phyloP scores from a whole-genome alignment of 1,139 yeast genomes.

The Magnusiomyces magnusii region DNA sequence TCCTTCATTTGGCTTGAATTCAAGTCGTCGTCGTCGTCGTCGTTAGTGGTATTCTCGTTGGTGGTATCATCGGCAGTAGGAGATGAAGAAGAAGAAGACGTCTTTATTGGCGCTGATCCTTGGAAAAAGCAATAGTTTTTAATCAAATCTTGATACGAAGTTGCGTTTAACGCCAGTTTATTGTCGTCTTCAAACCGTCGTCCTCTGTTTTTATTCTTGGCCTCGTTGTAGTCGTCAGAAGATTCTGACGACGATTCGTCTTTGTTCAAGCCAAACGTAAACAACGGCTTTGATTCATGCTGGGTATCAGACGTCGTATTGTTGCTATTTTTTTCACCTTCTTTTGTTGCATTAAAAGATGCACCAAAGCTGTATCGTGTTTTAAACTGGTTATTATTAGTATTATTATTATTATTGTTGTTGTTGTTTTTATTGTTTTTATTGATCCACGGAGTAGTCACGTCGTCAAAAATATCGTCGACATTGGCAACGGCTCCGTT shows the following conservation, averaged over 20 bases:
- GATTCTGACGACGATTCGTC: no score
- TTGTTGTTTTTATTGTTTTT: background rate
- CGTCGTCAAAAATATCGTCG: conserved; percentile 3
- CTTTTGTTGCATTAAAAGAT: conserved; percentile 24
- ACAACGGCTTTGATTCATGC: background rate
- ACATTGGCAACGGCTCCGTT: background rate
- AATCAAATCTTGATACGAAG: conserved; percentile 58
- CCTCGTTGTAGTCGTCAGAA: no score
- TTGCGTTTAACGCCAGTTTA: conserved; percentile 42
- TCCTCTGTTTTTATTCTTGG: no score
- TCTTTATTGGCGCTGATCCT: no score
- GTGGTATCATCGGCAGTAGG: no score
- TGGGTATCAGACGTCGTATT: background rate
- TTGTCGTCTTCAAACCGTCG: background rate
- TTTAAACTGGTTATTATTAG: conserved; percentile 19
- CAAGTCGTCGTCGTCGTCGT: no score
- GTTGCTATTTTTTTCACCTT: conserved; percentile 2
- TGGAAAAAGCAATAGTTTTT: conserved; percentile 66
- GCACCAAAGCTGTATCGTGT: conserved; percentile 36
- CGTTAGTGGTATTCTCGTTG: no score
- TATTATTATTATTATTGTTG: background rate
- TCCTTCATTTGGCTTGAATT: no score
- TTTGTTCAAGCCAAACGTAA: background rate
- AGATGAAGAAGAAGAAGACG: background rate
- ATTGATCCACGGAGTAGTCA: conserved; percentile 2